Base-by-base conservation (phyloP, 106 monocot species). In the Vanilla planifolia region DNA sequence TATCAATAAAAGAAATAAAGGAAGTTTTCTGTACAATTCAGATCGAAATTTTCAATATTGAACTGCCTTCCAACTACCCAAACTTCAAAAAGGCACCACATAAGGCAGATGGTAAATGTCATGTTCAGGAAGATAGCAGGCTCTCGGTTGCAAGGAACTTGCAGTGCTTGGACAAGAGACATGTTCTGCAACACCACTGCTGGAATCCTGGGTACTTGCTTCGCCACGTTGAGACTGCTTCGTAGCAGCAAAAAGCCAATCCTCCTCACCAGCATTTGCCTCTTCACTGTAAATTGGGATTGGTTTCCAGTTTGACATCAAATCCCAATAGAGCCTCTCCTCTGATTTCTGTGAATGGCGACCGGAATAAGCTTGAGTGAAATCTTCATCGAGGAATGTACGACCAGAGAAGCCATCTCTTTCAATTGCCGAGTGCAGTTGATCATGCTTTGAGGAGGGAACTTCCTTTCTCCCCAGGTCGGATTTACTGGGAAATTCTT, bases 81-180 rank as follows among this genome's bases (percentile, higher is more conserved):
- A 42, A 53, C 33, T 40, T 68, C 69, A 86, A 66, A 64, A 86
- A 4, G 80, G 80, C 46, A 81, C 55, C 15, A 66, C 71, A 66
- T 75, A 86, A 0, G 86, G 86, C 64, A 86, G 27, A 47, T 66
- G 73, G 42, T 78, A 59, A 6, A 59, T 50, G 9, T 71, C 48
- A 0, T 56, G 43, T 32, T 71, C 77, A 1, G 85, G 80, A 32
- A 85, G 22, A 55, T 63, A 77, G 34, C 43, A 64, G 0, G 86
- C 71, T 33, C 66, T 48, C 0, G 77, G 67, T 43, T 75, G 86
- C 42, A 67, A 67, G 22, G 48, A 23, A 5, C 2, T 3, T 33
- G 23, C 5, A 33, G 16, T 13, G 5, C 15, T 53, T 20, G 22
- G 51, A 55, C 22, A 29, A 27, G 21, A 14, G 33, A 3, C 9